A percentile compares a stretch with the other conserved stretches of the same genome.
Conservation (phyloP, 2,329 filamentous ascomycete species). For the Diaporthe sp. region DNA sequence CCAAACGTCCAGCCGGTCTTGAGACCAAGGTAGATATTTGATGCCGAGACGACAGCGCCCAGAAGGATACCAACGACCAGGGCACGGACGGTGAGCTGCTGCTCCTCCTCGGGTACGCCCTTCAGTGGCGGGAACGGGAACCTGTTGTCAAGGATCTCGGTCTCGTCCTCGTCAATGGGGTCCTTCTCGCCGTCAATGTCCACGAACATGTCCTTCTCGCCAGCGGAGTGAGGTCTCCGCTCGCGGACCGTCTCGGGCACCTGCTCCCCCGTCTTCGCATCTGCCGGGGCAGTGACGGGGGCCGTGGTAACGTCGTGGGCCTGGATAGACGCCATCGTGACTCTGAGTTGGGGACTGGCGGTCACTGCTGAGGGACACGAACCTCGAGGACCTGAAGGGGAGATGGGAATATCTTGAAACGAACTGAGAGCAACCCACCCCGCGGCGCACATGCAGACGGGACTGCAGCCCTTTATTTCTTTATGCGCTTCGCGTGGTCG, state of each 20-base stretch:
- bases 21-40: slow-evolving; percentile 49
- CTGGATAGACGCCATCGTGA: slow-evolving; percentile 26
- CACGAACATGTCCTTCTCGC: slow-evolving; percentile 27
- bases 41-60: slow-evolving; percentile 20
- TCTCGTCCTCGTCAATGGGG: not conserved
- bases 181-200: slow-evolving; percentile 18
- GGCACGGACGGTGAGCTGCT: slow-evolving; percentile 17
- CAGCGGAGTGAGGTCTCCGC: slow-evolving; percentile 10
- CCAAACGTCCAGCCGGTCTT: slow-evolving; percentile 62
- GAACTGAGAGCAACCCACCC: not conserved
- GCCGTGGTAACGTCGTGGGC: slow-evolving; percentile 15
- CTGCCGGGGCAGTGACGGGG: slow-evolving; percentile 19
- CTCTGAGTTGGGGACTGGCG: not conserved
- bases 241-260: not conserved
- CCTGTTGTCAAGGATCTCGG: slow-evolving; percentile 27
- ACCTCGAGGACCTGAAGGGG: not conserved
- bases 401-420: not conserved
- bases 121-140: slow-evolving; percentile 22
- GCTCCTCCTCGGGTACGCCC: slow-evolving; percentile 20
- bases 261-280: slow-evolving; percentile 9
- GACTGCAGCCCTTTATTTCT: not conserved
- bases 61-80: slow-evolving; percentile 5
- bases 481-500: slow-evolving; percentile 13
- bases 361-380: slow-evolving; percentile 10
- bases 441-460: not conserved